Evolutionary conservation across 768 basidiomycete species (phyloP).

Genomic region (Galerina marginata): DNA sequence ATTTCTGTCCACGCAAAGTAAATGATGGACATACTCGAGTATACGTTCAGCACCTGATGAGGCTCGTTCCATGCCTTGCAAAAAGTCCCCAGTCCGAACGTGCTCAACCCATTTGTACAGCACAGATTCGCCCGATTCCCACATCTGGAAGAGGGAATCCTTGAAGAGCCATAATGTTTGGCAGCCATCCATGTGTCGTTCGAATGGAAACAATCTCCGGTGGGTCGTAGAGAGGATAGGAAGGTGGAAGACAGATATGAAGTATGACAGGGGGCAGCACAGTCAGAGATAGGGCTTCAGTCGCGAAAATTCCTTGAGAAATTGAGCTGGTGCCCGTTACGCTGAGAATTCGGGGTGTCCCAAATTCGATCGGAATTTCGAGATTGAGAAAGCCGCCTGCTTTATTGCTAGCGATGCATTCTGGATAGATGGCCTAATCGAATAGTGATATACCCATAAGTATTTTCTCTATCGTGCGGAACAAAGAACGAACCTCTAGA

Average conservation of each 20-base stretch:
- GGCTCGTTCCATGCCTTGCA: constrained; percentile 48
- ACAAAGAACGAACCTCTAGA: constrained; percentile 50
- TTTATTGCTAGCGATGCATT: constrained; percentile 56
- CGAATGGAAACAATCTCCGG: constrained; percentile 62
- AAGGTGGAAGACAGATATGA: constrained; percentile 53
- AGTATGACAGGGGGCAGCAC: constrained; percentile 70
- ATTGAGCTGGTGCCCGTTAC: constrained; percentile 34
- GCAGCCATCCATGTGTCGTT: constrained; percentile 65
- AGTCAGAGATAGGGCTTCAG: constrained; percentile 21
- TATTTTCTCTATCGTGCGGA: background rate
- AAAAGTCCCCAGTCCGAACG: constrained; percentile 69
- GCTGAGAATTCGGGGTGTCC: constrained; percentile 41
- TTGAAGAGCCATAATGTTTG: constrained; percentile 42
- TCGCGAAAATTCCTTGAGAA: background rate
- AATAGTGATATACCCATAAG: background rate
- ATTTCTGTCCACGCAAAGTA: too few species aligned
- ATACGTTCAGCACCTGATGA: constrained; percentile 27
- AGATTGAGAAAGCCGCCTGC: constrained; percentile 52
- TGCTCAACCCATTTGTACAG: constrained; percentile 77
- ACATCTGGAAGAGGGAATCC: constrained; percentile 53
- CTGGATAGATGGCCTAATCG: constrained; percentile 77
- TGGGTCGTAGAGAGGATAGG: constrained; percentile 59
- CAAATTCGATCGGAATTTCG: constrained; percentile 71
- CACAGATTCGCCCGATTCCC: constrained; percentile 64
- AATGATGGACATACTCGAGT: constrained; percentile 44